Evolutionary conservation across 257 asterid species (phyloP), one percentile per base, ranked within the genome.

Genomic region (Gynochthodes officinalis): DNA sequence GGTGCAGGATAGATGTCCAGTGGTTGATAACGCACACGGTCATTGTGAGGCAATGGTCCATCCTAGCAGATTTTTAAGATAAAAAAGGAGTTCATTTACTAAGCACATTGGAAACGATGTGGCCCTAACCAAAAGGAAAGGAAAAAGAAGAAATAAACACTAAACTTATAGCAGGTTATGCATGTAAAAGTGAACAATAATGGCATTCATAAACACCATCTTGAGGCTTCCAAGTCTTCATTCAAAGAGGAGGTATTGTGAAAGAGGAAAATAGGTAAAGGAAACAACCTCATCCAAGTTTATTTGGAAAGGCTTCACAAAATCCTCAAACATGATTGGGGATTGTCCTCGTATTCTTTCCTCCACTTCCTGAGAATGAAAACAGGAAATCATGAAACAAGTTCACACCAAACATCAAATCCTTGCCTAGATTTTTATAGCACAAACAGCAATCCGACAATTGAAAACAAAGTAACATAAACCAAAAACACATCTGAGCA

Each of bases 1-100:
- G 95, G 93, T 5, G 97, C 98, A 48, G 98, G 97, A 80, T 84
- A 95, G 65, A 95, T 81, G 77, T 92, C 97, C 32, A 90, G 83
- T n/a, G 98, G 96, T 74, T 79, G 83, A 75, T 78, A 87, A 55
- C 91, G 85, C 82, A 92, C 71, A 4, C 74, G 73, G 9, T 90
- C 91, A 68, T 90, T 90, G 69, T 80, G 96, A 74, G 96, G 97
- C 77, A 87, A 75, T 23, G 96, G 94, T 52, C 83, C 95, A 77
- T 89, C 97, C 99, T 94, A 94, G 43, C 39, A 71, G 60, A 44
- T 44, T 75, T 62, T 37, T 37, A 54, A 49, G 58, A 48, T 32
- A 65, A 43, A 65, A 43, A 49, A 15, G 37, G 35, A 50, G 6
- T 23, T 8, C 8, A 16, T 2, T 64, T 30, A 39, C 5, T 37